Evolutionary conservation across 169 alveolate species (phyloP).

Genomic region (Theileria annulata): DNA sequence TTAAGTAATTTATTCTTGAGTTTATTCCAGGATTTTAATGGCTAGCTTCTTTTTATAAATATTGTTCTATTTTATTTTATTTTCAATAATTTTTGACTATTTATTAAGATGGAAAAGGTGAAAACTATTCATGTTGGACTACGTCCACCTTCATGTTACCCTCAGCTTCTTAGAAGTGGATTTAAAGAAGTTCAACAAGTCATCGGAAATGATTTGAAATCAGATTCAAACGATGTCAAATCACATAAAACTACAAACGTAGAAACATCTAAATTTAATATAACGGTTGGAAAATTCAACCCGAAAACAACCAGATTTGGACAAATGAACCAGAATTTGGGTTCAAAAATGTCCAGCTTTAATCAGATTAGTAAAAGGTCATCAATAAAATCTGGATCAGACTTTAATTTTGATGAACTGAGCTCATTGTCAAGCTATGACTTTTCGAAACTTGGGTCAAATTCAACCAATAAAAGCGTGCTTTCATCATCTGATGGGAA

Average conservation of each 20-base stretch:
- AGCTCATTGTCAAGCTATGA: constrained; percentile 25
- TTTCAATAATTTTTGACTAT: background rate
- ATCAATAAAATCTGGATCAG: background rate
- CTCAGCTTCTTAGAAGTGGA: constrained; percentile 1
- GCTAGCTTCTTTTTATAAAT: background rate
- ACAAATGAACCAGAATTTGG: background rate
- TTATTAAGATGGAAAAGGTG: background rate
- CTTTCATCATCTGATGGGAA: background rate
- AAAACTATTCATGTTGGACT: constrained; percentile 8
- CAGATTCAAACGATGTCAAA: background rate
- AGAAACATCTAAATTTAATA: background rate
- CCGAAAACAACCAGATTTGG: constrained; percentile 1
- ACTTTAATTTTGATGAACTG: constrained; percentile 6
- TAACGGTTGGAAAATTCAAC: constrained; percentile 13
- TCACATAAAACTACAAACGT: background rate
- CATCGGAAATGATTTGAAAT: background rate
- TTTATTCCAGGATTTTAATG: background rate
- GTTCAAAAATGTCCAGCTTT: background rate
- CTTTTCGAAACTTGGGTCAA: constrained; percentile 17
- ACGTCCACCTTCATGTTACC: background rate
- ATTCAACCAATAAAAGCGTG: background rate
- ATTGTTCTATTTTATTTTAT: too few species aligned
- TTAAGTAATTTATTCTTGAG: background rate
- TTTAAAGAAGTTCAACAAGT: background rate
- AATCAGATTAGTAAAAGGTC: background rate